Conservation (phyloP, 768 basidiomycete species). For the Mycena amicta region DNA sequence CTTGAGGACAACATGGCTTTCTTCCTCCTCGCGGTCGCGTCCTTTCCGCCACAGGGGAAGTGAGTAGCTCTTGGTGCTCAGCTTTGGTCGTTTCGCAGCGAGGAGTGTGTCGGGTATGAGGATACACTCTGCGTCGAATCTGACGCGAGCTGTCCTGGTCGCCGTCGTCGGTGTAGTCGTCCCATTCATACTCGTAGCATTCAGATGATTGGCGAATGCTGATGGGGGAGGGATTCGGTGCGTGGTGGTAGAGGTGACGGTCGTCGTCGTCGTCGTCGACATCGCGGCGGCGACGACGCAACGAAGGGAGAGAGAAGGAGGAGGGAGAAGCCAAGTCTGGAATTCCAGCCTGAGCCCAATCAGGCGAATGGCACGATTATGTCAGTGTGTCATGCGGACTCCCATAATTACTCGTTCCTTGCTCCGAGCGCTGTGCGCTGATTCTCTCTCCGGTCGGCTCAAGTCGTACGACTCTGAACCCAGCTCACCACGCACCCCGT, state of each 20-base stretch:
- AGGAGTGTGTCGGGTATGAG: constrained; percentile 64
- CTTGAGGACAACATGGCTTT: constrained; percentile 55
- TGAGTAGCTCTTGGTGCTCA: constrained; percentile 67
- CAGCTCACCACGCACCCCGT: too few relatives aligned
- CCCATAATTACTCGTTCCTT: too few relatives aligned
- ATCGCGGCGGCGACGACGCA: background rate
- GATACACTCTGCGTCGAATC: constrained; percentile 74
- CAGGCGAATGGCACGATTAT: background rate
- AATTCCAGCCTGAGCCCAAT: constrained; percentile 3
- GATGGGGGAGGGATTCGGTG: background rate
- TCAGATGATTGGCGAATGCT: background rate
- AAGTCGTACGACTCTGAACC: too few relatives aligned
- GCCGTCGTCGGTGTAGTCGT: background rate
- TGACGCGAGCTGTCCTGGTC: constrained; percentile 38
- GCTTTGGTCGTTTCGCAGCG: constrained; percentile 46
- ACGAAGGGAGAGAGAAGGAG: background rate
- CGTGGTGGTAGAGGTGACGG: background rate
- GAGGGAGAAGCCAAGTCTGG: background rate
- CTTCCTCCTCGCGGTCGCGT: constrained; percentile 27
- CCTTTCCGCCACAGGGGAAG: constrained; percentile 67
- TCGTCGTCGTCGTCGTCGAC: background rate
- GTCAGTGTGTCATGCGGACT: too few relatives aligned
- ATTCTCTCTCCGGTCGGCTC: too few relatives aligned
- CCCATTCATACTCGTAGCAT: background rate
- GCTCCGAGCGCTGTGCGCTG: too few relatives aligned